Conservation (phyloP, 2,329 filamentous ascomycete species). For the Botrytis elliptica region DNA sequence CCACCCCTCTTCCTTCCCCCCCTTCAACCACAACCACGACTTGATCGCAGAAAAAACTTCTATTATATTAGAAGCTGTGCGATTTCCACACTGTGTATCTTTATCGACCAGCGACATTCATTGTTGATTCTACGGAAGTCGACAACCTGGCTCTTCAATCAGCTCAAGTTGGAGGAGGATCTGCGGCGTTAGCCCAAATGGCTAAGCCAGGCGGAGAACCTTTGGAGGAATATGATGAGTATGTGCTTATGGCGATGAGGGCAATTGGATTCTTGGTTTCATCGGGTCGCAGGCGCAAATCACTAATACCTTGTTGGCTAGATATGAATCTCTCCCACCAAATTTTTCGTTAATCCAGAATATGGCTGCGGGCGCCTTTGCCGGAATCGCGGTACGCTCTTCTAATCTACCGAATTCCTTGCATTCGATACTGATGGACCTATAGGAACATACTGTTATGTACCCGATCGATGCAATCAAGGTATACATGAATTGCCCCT, state of each 20-base stretch:
- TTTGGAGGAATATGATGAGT: slow-evolving; percentile 63
- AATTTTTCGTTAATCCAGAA: slow-evolving; percentile 94
- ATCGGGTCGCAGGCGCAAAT: slow-evolving; percentile 14
- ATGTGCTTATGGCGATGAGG: slow-evolving; percentile 40
- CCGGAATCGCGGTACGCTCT: slow-evolving; percentile 52
- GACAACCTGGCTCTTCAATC: slow-evolving; percentile 63
- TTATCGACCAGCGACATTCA: not conserved
- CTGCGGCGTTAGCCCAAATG: slow-evolving; percentile 67
- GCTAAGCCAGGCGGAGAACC: slow-evolving; percentile 65
- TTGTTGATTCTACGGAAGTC: slow-evolving; percentile 34
- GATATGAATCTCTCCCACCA: slow-evolving; percentile 89
- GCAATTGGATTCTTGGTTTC: slow-evolving; percentile 18
- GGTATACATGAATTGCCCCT: slow-evolving; percentile 50
- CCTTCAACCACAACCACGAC: not conserved
- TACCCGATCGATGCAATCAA: slow-evolving; percentile 98
- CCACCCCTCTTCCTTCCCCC: not conserved
- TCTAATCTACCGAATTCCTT: slow-evolving; percentile 22
- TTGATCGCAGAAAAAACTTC: not conserved
- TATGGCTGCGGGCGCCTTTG: slow-evolving; percentile 94
- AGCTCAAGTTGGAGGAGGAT: slow-evolving; percentile 60
- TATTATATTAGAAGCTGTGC: slow-evolving; percentile 1
- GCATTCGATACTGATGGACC: slow-evolving; percentile 27
- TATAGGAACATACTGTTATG: slow-evolving; percentile 96
- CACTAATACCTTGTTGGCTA: slow-evolving; percentile 38
- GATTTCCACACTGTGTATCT: not conserved